These are phyloP conservation scores for Eucalyptus erythrocorys DNA, from an alignment of 345 rosid species.

Conservation along the genomic window DNA sequence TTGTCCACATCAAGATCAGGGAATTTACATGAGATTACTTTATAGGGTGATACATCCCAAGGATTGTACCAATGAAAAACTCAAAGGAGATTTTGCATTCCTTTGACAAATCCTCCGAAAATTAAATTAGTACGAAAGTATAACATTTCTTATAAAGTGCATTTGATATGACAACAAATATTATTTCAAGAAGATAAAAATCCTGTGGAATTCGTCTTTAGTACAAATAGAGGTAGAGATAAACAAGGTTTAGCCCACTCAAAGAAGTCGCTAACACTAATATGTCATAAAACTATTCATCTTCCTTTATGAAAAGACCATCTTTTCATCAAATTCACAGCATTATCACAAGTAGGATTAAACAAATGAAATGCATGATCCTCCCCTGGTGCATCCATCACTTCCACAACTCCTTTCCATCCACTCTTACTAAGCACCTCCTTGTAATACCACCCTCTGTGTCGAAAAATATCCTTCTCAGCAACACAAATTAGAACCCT, in stretches of 20 bases:
- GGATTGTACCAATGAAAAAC: not conserved
- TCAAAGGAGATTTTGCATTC: not conserved
- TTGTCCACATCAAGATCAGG: not conserved
- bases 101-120: not conserved
- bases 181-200: not conserved
- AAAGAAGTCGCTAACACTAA: not conserved
- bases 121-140: not conserved
- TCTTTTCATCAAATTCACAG: slow-evolving; percentile 2
- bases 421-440: slow-evolving; percentile 13
- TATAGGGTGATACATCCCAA: not conserved
- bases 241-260: not conserved
- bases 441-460: slow-evolving; percentile 8
- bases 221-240: not conserved
- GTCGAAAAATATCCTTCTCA: slow-evolving; percentile 15
- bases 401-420: slow-evolving; percentile 11
- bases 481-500: slow-evolving; percentile 19
- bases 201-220: not conserved
- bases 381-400: slow-evolving; percentile 13
- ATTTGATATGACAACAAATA: not conserved
- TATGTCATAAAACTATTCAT: not conserved
- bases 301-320: slow-evolving; percentile 8
- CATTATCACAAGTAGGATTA: slow-evolving; percentile 5
- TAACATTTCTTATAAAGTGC: not conserved
- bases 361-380: slow-evolving; percentile 27
- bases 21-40: not conserved